Percentiles rank a stretch among this genome's conserved stretches.
phyloP scores from a whole-genome alignment of 1,284 basidiomycete genomes.

The Rhodotorula sp. region DNA sequence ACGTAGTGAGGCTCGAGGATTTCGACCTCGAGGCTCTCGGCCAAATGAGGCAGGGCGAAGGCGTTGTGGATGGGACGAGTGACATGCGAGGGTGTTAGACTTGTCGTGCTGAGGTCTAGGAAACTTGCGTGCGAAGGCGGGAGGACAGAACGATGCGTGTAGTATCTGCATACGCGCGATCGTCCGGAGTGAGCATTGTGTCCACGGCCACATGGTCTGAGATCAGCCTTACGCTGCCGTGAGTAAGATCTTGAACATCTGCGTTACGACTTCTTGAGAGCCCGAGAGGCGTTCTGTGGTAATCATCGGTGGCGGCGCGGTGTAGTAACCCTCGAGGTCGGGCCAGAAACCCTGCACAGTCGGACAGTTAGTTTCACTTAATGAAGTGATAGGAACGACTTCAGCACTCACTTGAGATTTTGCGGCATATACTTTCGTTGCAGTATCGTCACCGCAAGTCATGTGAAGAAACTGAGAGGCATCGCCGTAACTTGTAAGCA shows the following conservation, averaged over 20 bases:
- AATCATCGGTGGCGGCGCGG: constrained; percentile 24
- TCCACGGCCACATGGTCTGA: background rate
- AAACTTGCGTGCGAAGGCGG: constrained; percentile 17
- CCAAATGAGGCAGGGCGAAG: constrained; percentile 23
- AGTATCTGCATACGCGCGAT: background rate
- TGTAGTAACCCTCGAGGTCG: constrained; percentile 38
- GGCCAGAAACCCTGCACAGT: constrained; percentile 37
- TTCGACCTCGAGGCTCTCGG: background rate
- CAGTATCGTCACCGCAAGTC: constrained; percentile 30
- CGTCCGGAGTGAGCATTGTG: too few relatives aligned
- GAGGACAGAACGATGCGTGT: constrained; percentile 14
- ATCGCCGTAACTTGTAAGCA: too few relatives aligned
- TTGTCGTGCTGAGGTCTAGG: constrained; percentile 5
- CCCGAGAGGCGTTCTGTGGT: constrained; percentile 11
- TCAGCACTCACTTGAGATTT: constrained; percentile 21
- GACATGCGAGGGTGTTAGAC: background rate
- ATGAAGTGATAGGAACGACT: too few relatives aligned
- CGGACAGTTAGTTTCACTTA: background rate
- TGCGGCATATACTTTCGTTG: constrained; percentile 11
- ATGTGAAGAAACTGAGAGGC: constrained; percentile 18
- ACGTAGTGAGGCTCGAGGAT: constrained; percentile 30
- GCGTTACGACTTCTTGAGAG: background rate
- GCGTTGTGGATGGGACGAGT: constrained; percentile 1
- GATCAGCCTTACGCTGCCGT: background rate
- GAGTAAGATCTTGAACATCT: constrained; percentile 20